phyloP scores from a whole-genome alignment of 345 rosid species.

The Eucalyptus sp. region DNA sequence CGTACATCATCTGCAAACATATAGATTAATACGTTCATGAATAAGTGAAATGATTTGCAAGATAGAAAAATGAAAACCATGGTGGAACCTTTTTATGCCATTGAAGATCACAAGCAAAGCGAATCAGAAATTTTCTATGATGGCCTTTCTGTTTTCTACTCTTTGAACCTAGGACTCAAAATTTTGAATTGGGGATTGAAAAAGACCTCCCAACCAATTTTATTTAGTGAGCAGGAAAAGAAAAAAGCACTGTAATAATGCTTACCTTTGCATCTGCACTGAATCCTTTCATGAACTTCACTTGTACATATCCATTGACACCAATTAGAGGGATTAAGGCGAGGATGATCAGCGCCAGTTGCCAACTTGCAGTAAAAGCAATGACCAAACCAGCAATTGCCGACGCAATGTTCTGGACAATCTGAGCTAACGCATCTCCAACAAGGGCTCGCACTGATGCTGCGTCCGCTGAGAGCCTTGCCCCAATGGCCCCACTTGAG shows the following conservation, averaged over 20 bases:
- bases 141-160: background rate
- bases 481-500: conserved; percentile 75
- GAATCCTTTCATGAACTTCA: conserved; percentile 60
- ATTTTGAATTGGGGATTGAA: background rate
- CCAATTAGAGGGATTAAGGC: conserved; percentile 57
- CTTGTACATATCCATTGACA: conserved; percentile 41
- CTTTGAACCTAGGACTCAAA: background rate
- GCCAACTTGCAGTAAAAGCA: conserved; percentile 66
- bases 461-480: conserved; percentile 86
- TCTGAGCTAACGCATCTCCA: conserved; percentile 61
- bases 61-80: background rate
- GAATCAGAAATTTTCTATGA: background rate
- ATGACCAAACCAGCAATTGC: conserved; percentile 57
- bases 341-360: conserved; percentile 52
- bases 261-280: conserved; percentile 76
- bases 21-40: background rate
- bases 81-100: background rate
- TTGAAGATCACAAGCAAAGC: background rate
- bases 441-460: conserved; percentile 58
- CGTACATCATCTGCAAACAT: conserved; percentile 59
- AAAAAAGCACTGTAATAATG: background rate
- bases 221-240: background rate
- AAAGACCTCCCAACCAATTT: background rate
- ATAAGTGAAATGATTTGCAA: background rate
- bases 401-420: conserved; percentile 52